A percentile compares a stretch with the other conserved stretches of the same genome.
These are phyloP conservation scores for Barbatosphaeria neglecta DNA, from an alignment of 495 filamentous ascomycete genomes.

Conservation along the genomic window DNA sequence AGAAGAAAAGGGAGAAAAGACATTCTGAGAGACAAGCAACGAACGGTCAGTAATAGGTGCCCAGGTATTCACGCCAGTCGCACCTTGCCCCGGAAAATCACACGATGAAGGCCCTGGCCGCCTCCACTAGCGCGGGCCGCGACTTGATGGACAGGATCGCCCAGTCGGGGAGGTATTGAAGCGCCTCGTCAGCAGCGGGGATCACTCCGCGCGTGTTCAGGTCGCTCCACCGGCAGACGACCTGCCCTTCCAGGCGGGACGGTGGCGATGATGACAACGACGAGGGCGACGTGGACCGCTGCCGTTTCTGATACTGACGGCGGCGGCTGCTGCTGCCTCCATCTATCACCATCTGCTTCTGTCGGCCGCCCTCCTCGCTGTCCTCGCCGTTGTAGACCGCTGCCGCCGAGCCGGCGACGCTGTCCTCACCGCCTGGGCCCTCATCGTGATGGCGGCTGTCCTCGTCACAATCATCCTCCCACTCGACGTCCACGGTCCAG, in stretches of 20 bases:
- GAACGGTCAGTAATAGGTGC: no score
- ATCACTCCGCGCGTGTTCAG: conserved; percentile 59
- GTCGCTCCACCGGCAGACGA: conserved; percentile 84
- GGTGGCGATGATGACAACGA: no score
- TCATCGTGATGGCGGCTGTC: not conserved
- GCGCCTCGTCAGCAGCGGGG: conserved; percentile 75
- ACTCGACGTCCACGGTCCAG: conserved; percentile 69
- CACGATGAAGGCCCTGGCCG: conserved; percentile 28
- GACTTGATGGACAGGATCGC: conserved; percentile 58
- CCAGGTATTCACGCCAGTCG: no score
- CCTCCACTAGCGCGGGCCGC: conserved; percentile 70
- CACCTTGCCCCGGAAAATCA: no score
- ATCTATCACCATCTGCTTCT: conserved; percentile 7
- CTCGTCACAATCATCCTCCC: conserved; percentile 37
- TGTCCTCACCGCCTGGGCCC: not conserved
- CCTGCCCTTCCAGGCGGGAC: conserved; percentile 54
- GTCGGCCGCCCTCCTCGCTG: conserved; percentile 3
- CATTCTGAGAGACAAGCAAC: no score
- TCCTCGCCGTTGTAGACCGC: not conserved
- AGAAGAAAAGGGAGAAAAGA: no score
- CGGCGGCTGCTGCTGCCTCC: conserved; percentile 14
- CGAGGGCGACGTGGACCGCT: no score
- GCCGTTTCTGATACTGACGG: no score
- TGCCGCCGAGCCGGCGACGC: not conserved
- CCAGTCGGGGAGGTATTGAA: conserved; percentile 68